Evolutionary conservation across 768 basidiomycete genomes (phyloP), one percentile per base, ranked within the genome.

Genomic region (Suillus brevipes): DNA sequence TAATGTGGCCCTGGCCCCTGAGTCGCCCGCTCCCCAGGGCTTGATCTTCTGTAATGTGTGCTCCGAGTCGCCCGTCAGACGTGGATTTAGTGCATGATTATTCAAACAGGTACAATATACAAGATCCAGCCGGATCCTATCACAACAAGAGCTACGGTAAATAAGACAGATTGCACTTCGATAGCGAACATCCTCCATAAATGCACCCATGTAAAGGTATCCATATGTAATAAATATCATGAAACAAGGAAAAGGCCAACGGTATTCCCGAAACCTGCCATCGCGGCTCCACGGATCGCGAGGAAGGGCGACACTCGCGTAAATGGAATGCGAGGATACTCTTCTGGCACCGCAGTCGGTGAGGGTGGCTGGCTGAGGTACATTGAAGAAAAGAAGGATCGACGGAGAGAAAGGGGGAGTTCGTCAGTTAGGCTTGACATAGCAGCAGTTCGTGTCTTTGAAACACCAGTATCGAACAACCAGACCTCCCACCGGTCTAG

Each of bases 401-500:
- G 62, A 45, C 20, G 56, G 9, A 34, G 73, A 71, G 47, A 72
- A 68, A 37, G 68, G 65, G 23, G 71, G 68, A 9, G 74, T 53
- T 70, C 73, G 37, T 66, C 71, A 14, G 78, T 72, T 31, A 92
- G 73, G 49, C 83, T 76, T 3, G 83, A 80, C 38, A 92, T 74
- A 9, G 85, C 59, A 2, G 86, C 86, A 52, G 81, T 82, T 60
- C 83, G 84, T 60, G 89, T 61, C 43, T 73, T 75, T 23, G 82
- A 77, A 18, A 79, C 74, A 6, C 80, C 76, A 10, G 86, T 85
- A 68, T 94, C 90, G 69, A 91, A 89, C 45, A 81, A 83, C 93
- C 93, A 95, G 36, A 90, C 68, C 68, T 95, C 92, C 93, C 93
- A 95, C 62, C 92, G 80, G 64, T 93, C 90, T 47, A 94, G 75